Conservation (phyloP, 2,329 filamentous ascomycete species). For the Exophiala mesophila region DNA sequence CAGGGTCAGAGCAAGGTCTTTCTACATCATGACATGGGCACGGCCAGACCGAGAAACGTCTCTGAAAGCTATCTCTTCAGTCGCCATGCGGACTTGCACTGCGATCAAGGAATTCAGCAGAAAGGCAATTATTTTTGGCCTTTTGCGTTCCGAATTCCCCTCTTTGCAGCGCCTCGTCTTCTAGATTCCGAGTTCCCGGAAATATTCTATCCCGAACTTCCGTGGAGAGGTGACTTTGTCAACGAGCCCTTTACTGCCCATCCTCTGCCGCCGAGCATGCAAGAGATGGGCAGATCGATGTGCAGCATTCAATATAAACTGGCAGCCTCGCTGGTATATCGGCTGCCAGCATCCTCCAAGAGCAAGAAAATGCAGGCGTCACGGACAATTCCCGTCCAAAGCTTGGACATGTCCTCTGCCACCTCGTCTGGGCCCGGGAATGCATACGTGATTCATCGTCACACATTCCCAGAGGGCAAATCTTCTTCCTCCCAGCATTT, state of each 20-base stretch:
- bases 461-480: neutral
- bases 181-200: slow-evolving; percentile 6
- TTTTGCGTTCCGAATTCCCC: slow-evolving; percentile 14
- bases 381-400: slow-evolving; percentile 1
- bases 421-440: neutral
- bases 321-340: slow-evolving; percentile 4
- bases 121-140: slow-evolving; percentile 15
- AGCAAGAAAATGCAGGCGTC: neutral
- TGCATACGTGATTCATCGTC: slow-evolving; percentile 7
- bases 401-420: neutral
- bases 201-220: slow-evolving; percentile 3
- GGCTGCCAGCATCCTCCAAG: neutral
- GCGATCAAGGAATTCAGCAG: slow-evolving; percentile 2
- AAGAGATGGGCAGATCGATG: neutral
- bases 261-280: slow-evolving; percentile 16
- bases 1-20: slow-evolving; percentile 8
- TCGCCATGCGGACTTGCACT: slow-evolving; percentile 7
- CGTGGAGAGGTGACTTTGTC: slow-evolving; percentile 9
- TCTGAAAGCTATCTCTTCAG: slow-evolving; percentile 2
- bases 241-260: slow-evolving; percentile 1
- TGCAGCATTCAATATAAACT: slow-evolving; percentile 9
- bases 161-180: slow-evolving; percentile 10
- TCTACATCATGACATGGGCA: slow-evolving; percentile 12
- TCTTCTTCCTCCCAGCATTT: neutral
- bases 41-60: slow-evolving; percentile 1